phyloP scores from a whole-genome alignment of 495 filamentous ascomycete species.

The Aspergillus olivimuriae region DNA sequence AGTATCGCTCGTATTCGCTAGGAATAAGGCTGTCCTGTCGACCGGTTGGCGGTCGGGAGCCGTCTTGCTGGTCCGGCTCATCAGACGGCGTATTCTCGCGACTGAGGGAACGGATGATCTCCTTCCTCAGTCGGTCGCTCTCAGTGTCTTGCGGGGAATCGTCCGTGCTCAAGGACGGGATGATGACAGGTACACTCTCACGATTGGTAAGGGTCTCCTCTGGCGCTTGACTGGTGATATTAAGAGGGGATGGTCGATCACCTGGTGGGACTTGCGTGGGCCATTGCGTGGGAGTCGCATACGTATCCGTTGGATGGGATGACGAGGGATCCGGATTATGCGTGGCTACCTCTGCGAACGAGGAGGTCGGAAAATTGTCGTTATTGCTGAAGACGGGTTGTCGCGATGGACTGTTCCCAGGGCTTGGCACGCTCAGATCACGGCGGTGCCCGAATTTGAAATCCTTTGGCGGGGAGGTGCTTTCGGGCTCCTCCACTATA shows the following conservation, averaged over 20 bases:
- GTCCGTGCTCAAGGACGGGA: constrained; percentile 51
- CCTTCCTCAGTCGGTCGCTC: constrained; percentile 69
- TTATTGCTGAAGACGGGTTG: constrained; percentile 45
- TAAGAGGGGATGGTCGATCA: constrained; percentile 38
- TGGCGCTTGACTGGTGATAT: constrained; percentile 20
- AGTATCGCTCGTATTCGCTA: constrained; percentile 55
- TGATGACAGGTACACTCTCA: constrained; percentile 36
- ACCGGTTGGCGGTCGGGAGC: constrained; percentile 16
- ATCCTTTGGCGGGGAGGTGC: constrained; percentile 21
- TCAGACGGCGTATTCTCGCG: constrained; percentile 37
- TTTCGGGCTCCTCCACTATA: constrained; percentile 51
- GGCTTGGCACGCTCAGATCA: constrained; percentile 55
- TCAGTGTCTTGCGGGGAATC: constrained; percentile 57
- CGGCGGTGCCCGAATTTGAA: constrained; percentile 55
- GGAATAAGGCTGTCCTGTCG: constrained; percentile 47
- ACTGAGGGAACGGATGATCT: constrained; percentile 74
- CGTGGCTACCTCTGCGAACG: constrained; percentile 40
- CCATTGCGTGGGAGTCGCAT: constrained; percentile 9
- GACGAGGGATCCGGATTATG: constrained; percentile 19
- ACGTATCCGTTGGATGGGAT: constrained; percentile 4
- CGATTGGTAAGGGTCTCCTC: constrained; percentile 7
- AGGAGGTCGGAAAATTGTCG: constrained; percentile 28
- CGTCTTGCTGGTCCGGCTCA: constrained; percentile 18
- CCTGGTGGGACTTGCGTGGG: constrained; percentile 25
- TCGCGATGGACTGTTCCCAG: constrained; percentile 56